Evolutionary conservation across 2,329 filamentous ascomycete species (phyloP).

Genomic region (Aspergillus fumigatus): DNA sequence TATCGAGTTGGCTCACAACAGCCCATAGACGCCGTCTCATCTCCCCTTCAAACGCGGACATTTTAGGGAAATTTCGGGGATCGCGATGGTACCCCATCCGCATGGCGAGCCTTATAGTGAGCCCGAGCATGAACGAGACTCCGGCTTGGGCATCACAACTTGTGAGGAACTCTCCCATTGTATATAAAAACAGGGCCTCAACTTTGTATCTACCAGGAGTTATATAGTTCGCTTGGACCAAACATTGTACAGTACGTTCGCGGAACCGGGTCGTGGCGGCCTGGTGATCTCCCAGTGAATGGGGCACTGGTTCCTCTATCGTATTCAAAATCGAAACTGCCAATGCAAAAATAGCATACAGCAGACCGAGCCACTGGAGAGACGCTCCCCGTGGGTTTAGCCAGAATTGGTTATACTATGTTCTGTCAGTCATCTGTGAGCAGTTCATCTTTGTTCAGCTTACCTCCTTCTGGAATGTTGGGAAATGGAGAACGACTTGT

Average conservation of each 20-base stretch:
- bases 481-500: constrained; percentile 26
- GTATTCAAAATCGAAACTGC: constrained; percentile 23
- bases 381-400: constrained; percentile 20
- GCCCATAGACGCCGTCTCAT: constrained; percentile 44
- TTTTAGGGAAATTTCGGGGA: constrained; percentile 48
- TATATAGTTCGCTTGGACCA: constrained; percentile 32
- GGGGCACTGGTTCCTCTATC: constrained; percentile 20
- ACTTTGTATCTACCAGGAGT: constrained; percentile 29
- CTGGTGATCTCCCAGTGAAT: constrained; percentile 10
- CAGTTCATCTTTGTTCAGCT: background rate
- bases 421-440: background rate
- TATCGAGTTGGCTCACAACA: constrained; percentile 51
- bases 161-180: constrained; percentile 27
- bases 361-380: constrained; percentile 27
- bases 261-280: constrained; percentile 42
- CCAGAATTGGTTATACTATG: constrained; percentile 32
- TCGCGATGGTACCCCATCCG: constrained; percentile 60
- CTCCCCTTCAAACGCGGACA: constrained; percentile 55
- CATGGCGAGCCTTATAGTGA: constrained; percentile 57
- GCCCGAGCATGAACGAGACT: constrained; percentile 51
- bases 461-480: constrained; percentile 30
- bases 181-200: constrained; percentile 29
- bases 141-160: constrained; percentile 43
- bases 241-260: constrained; percentile 39
- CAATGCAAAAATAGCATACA: constrained; percentile 27